These are phyloP conservation scores for Tremellales sp. DNA, from an alignment of 1,284 basidiomycete genomes.

Conservation along the genomic window DNA sequence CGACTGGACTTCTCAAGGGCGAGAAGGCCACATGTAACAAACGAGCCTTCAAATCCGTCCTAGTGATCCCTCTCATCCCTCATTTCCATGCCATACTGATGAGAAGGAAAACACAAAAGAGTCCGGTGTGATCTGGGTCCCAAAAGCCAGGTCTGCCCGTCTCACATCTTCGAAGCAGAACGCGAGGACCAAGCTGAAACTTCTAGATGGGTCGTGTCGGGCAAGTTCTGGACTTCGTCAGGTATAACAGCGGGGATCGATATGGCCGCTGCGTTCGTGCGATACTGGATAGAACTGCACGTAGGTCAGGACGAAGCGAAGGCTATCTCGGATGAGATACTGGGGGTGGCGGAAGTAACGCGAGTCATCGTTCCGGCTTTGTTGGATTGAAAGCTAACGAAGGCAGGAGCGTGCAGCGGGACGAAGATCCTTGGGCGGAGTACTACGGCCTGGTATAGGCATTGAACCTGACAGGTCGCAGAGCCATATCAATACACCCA, in stretches of 20 bases:
- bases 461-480: too few species aligned
- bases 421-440: constrained; percentile 15
- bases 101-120: constrained; percentile 12
- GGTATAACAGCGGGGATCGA: constrained; percentile 22
- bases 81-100: background rate
- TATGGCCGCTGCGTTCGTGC: constrained; percentile 14
- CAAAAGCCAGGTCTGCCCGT: constrained; percentile 15
- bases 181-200: background rate
- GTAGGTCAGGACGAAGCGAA: constrained; percentile 4
- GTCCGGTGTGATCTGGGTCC: constrained; percentile 12
- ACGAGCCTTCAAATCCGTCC: constrained; percentile 8
- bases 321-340: constrained; percentile 4
- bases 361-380: constrained; percentile 1
- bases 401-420: background rate
- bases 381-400: background rate
- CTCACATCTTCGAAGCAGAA: background rate
- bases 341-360: constrained; percentile 13
- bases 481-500: too few species aligned
- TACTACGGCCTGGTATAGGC: constrained; percentile 6
- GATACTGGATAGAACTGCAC: constrained; percentile 3
- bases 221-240: constrained; percentile 17
- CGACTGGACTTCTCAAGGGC: constrained; percentile 17
- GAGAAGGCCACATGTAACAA: constrained; percentile 27
- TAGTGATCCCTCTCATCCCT: constrained; percentile 6
- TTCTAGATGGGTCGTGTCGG: constrained; percentile 13